Evolutionary conservation across 2,329 filamentous ascomycete species (phyloP).

Genomic region (Sarocladiaceae sp.): DNA sequence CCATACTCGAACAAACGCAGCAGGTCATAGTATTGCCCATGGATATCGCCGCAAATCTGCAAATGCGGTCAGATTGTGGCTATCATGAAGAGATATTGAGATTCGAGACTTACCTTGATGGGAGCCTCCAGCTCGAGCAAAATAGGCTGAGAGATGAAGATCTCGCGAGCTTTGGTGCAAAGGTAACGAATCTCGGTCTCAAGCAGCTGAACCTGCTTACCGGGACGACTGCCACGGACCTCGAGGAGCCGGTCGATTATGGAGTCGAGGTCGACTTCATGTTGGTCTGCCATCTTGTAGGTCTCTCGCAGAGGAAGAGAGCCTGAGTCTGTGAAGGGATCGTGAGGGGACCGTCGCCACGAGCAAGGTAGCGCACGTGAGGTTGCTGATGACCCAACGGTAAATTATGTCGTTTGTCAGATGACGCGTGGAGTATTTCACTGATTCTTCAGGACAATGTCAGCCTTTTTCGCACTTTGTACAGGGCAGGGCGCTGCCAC

Average conservation of each 20-base stretch:
- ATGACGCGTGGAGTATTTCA: too few relatives aligned
- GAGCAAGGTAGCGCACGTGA: too few relatives aligned
- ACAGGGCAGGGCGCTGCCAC: too few relatives aligned
- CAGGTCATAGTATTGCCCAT: constrained; percentile 98
- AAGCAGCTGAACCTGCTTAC: constrained; percentile 95
- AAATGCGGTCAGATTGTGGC: not conserved
- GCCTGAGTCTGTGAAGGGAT: not conserved
- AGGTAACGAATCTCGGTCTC: constrained; percentile 95
- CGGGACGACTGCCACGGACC: constrained; percentile 93
- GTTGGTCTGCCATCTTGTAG: constrained; percentile 54
- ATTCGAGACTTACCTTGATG: constrained; percentile 71
- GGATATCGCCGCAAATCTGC: constrained; percentile 98
- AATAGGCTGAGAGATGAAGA: constrained; percentile 99
- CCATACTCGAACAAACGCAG: constrained; percentile 97
- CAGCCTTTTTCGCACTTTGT: too few relatives aligned
- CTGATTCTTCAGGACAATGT: too few relatives aligned
- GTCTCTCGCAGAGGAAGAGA: constrained; percentile 21
- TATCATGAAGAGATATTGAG: too few relatives aligned
- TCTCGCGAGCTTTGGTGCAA: constrained; percentile 97
- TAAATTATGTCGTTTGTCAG: too few relatives aligned
- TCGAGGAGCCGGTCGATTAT: constrained; percentile 98
- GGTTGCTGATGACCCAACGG: too few relatives aligned
- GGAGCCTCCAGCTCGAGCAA: constrained; percentile 95
- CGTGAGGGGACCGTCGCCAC: too few relatives aligned
- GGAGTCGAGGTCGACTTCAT: constrained; percentile 97